A percentile compares a stretch with the other conserved stretches of the same genome.
These are phyloP conservation scores for Malus sieversii DNA, from an alignment of 306 rosid species.

Conservation along the genomic window DNA sequence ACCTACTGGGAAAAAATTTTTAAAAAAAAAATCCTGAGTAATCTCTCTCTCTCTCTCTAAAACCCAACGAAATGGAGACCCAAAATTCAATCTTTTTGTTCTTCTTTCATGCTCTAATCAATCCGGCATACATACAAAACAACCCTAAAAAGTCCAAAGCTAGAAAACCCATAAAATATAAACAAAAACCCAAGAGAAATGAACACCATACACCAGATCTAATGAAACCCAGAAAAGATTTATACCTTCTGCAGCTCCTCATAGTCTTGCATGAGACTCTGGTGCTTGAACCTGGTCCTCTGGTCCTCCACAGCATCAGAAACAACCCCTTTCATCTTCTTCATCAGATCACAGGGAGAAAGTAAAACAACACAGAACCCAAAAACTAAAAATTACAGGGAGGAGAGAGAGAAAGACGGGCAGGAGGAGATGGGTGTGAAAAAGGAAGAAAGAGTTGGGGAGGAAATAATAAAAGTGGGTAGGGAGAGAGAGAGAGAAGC, in stretches of 20 bases:
- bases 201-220: constrained; percentile 42
- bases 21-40: neutral
- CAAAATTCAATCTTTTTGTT: neutral
- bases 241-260: constrained; percentile 67
- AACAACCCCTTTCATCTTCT: constrained; percentile 68
- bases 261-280: constrained; percentile 76
- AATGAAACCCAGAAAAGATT: constrained; percentile 11
- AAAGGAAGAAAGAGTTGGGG: constrained; percentile 16
- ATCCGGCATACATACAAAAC: neutral
- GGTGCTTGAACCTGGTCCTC: constrained; percentile 58
- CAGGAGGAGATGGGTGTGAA: constrained; percentile 16
- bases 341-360: constrained; percentile 43
- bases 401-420: neutral
- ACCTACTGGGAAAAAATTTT: neutral
- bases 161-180: neutral
- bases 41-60: constrained; percentile 2
- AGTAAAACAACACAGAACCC: constrained; percentile 18
- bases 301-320: constrained; percentile 39
- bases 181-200: constrained; percentile 10
- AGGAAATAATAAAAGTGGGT: constrained; percentile 16
- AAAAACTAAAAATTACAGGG: constrained; percentile 1
- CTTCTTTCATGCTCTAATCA: neutral
- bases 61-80: constrained; percentile 3
- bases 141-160: constrained; percentile 15
- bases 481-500: neutral